Percentiles rank a stretch among this genome's conserved stretches.
Evolutionary conservation across 148 eudicot genomes (phyloP).

Genomic region (Pouteria glomerata): DNA sequence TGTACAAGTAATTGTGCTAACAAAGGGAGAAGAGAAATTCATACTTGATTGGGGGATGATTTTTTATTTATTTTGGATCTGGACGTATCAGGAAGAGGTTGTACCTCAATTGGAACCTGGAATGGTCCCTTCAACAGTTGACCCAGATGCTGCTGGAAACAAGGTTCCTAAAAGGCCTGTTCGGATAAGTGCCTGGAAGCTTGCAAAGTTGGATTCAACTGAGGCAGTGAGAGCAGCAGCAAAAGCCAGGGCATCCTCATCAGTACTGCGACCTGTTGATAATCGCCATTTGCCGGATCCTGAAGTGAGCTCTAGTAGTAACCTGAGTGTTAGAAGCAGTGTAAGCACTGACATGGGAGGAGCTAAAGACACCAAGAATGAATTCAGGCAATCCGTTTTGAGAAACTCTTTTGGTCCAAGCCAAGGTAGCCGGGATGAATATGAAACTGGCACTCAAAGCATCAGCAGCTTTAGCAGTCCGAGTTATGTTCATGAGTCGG

Average conservation of each 20-base stretch:
- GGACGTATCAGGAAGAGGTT: constrained; percentile 79
- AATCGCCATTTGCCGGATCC: constrained; percentile 34
- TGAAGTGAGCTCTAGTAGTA: constrained; percentile 76
- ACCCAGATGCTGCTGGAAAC: constrained; percentile 73
- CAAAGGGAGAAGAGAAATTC: neutral
- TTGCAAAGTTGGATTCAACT: constrained; percentile 75
- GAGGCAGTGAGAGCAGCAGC: constrained; percentile 92
- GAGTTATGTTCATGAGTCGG: constrained; percentile 74
- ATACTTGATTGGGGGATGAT: neutral
- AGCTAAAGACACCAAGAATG: constrained; percentile 48
- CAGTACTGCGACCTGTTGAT: constrained; percentile 79
- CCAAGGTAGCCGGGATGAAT: constrained; percentile 87
- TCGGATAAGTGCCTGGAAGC: constrained; percentile 86
- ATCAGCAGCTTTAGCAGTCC: constrained; percentile 91
- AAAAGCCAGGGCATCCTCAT: constrained; percentile 95
- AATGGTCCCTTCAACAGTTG: constrained; percentile 86
- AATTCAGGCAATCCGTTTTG: constrained; percentile 31
- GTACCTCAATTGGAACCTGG: constrained; percentile 95
- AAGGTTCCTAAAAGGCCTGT: constrained; percentile 65
- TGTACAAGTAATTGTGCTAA: neutral
- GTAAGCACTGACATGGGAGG: constrained; percentile 62
- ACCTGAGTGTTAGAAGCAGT: constrained; percentile 78
- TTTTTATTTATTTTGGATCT: neutral
- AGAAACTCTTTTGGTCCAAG: constrained; percentile 65
- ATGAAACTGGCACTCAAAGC: constrained; percentile 83